Conservation (phyloP, 208 protist species). For the Trypanosoma cruzi region DNA sequence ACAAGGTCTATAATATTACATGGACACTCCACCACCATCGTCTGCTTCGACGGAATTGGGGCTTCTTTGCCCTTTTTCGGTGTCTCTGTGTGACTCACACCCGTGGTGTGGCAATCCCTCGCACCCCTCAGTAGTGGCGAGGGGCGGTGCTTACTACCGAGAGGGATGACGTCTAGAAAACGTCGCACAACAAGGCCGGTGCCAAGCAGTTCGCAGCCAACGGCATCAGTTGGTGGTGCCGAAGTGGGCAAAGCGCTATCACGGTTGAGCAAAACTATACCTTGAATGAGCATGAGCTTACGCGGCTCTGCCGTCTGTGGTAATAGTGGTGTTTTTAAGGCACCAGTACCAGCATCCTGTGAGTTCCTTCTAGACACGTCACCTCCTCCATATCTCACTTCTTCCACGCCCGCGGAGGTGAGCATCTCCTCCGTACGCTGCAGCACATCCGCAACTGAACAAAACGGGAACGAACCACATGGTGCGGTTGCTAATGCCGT, state of each 20-base stretch:
- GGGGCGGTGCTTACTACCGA: slow-evolving; percentile 8
- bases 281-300: slow-evolving; percentile 39
- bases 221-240: not conserved
- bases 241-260: slow-evolving; percentile 14
- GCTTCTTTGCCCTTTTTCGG: too few species aligned
- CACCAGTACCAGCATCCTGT: not conserved
- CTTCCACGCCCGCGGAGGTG: not conserved
- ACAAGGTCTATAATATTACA: slow-evolving; percentile 48
- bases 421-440: slow-evolving; percentile 10
- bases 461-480: slow-evolving; percentile 28
- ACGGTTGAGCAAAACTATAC: slow-evolving; percentile 49
- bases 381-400: not conserved
- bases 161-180: slow-evolving; percentile 17
- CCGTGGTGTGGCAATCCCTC: not conserved
- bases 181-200: not conserved
- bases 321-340: not conserved
- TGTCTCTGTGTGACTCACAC: too few species aligned
- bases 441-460: slow-evolving; percentile 14
- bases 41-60: not conserved
- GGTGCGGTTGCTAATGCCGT: not conserved
- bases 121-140: not conserved
- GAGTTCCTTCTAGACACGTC: not conserved
- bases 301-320: not conserved
- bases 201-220: not conserved
- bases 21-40: slow-evolving; percentile 18